Base-by-base conservation (phyloP, 176 grass and related monocot species). In the Oropetium thomaeum region DNA sequence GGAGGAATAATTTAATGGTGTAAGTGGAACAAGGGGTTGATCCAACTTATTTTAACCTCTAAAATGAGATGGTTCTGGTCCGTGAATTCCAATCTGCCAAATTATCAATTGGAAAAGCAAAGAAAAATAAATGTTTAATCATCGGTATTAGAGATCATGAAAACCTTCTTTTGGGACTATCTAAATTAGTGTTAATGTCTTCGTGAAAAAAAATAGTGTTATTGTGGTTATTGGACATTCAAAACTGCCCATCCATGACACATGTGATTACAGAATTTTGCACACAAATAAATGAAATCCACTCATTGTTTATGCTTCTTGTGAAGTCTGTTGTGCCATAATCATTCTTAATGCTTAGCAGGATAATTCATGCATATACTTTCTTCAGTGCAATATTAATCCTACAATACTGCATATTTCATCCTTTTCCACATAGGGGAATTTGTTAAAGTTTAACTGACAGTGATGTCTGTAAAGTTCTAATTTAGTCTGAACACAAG, bases 41-140 rank as follows among this genome's bases (percentile, higher is more conserved):
- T 78, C 39, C 58, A 72, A 20, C 14, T 37, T 54, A 75, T 32
- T 38, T 64, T 15, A 84, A 54, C 35, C 9, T 43, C 71, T 20
- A 32, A 8, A 11, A 55, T 65, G 67, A 75, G 20, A 27, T 67
- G 35, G 10, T 27, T 55, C 33, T 53, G 0, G 17, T 70, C 16
- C 15, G 8, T 32, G 53, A 40, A 2, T 70, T 70, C 20, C 26
- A 8, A 69, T 59, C 52, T 39, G 23, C 23, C 8, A 23, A n/a
- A n/a, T n/a, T n/a, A n/a, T n/a, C n/a, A n/a, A 57, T 11, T 52
- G 61, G 45, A 49, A 68, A 39, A 73, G 13, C n/a, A 23, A 38
- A 58, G 14, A 19, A 8, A 27, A 43, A 8, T 61, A 58, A 74
- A 42, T 59, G 15, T 42, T 44, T 35, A 19, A 19, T 35, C 57